A percentile compares a stretch with the other conserved stretches of the same genome.
Conservation (phyloP, 345 rosid species). For the Crucihimalaya himalaica region DNA sequence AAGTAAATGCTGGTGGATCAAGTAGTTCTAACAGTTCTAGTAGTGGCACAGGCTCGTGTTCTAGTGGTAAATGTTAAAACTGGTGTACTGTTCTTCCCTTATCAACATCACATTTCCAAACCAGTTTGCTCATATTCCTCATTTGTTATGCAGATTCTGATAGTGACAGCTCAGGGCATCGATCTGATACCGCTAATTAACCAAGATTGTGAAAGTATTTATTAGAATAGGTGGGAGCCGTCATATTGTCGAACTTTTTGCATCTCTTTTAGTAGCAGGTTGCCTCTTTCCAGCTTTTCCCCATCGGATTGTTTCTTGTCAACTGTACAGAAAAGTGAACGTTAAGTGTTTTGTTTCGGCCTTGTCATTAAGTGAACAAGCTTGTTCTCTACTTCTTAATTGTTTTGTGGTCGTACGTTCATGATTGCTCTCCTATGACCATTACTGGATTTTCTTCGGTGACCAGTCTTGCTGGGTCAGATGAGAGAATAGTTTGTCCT, state of each 20-base stretch:
- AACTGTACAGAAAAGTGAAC: constrained; percentile 38
- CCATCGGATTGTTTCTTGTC: constrained; percentile 31
- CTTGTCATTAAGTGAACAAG: constrained; percentile 24
- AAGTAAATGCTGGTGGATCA: constrained; percentile 37
- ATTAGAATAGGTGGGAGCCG: constrained; percentile 38
- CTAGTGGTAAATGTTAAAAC: constrained; percentile 39
- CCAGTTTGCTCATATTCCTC: constrained; percentile 9
- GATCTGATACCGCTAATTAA: constrained; percentile 34
- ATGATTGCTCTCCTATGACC: background rate
- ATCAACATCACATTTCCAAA: constrained; percentile 1
- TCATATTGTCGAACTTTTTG: constrained; percentile 24
- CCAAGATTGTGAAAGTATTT: constrained; percentile 34
- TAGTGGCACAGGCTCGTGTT: constrained; percentile 43
- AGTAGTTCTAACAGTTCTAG: constrained; percentile 44
- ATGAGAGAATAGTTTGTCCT: background rate
- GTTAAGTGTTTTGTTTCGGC: background rate
- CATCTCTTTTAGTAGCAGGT: constrained; percentile 30
- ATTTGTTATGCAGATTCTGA: constrained; percentile 38
- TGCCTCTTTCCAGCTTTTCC: background rate
- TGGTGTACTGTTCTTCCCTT: background rate
- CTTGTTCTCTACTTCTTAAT: constrained; percentile 9
- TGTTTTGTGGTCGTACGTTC: background rate
- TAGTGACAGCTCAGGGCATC: constrained; percentile 37
- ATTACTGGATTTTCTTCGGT: background rate
- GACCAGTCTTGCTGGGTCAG: background rate